Evolutionary conservation across 352 stramenopile species (phyloP).

Genomic region (Hyaloperonospora brassicae): DNA sequence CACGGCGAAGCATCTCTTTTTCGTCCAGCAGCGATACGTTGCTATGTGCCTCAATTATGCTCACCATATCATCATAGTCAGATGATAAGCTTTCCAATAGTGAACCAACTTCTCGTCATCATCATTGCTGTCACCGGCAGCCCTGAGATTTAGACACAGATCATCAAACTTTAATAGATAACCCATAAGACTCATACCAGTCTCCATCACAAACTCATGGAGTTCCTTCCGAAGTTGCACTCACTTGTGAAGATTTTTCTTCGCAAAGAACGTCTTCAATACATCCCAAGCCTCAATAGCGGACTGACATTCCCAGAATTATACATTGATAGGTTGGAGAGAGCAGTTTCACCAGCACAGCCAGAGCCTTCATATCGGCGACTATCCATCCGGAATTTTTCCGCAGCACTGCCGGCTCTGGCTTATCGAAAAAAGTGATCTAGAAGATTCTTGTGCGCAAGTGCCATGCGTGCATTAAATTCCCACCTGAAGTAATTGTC

Average conservation of each 20-base stretch:
- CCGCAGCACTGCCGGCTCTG: not conserved
- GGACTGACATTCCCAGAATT: not conserved
- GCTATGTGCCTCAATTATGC: not conserved
- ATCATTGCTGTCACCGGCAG: not conserved
- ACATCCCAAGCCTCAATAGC: slow-evolving; percentile 12
- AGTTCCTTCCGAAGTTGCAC: too few relatives aligned
- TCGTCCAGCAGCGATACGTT: not conserved
- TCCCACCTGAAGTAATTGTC: not conserved
- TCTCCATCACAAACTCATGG: not conserved
- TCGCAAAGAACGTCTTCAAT: slow-evolving; percentile 2
- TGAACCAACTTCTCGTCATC: not conserved
- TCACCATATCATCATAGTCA: not conserved
- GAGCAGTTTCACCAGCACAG: too few relatives aligned
- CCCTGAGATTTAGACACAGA: not conserved
- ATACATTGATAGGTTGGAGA: not conserved
- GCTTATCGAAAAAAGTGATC: not conserved
- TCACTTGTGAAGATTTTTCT: too few relatives aligned
- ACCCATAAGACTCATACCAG: not conserved
- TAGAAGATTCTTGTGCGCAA: not conserved
- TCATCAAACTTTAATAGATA: not conserved
- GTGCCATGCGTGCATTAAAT: not conserved
- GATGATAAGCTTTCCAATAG: not conserved
- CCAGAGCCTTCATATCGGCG: too few relatives aligned
- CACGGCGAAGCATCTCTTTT: not conserved
- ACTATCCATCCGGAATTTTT: not conserved